These are phyloP conservation scores for Venturia pyrina DNA, from an alignment of 2,329 filamentous ascomycete genomes.

Conservation along the genomic window DNA sequence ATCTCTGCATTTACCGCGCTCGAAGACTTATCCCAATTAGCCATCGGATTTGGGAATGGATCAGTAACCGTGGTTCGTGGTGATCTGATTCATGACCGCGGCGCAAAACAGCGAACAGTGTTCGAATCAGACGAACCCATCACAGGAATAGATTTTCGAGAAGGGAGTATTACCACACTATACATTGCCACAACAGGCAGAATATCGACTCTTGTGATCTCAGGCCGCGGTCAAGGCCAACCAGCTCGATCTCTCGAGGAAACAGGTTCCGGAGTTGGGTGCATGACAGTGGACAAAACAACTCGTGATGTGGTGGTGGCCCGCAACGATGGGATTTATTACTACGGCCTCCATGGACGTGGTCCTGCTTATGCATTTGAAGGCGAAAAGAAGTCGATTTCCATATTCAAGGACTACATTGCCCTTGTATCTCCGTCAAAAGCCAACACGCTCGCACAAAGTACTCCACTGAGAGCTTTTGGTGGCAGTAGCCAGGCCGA, in stretches of 20 bases:
- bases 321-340: constrained; percentile 90
- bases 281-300: constrained; percentile 77
- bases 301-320: constrained; percentile 85
- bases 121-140: constrained; percentile 96
- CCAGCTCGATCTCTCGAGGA: constrained; percentile 84
- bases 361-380: constrained; percentile 88
- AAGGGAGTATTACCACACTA: constrained; percentile 58
- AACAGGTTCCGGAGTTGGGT: constrained; percentile 80
- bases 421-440: constrained; percentile 74
- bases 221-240: constrained; percentile 80
- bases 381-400: constrained; percentile 73
- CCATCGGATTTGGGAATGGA: constrained; percentile 92
- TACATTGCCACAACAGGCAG: constrained; percentile 88
- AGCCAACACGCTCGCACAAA: constrained; percentile 40
- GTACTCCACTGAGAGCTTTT: constrained; percentile 51
- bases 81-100: constrained; percentile 89
- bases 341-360: constrained; percentile 75
- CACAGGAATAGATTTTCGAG: constrained; percentile 74
- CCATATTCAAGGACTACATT: constrained; percentile 75
- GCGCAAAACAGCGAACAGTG: constrained; percentile 85
- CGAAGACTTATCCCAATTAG: constrained; percentile 82
- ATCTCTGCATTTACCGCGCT: constrained; percentile 83
- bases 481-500: constrained; percentile 59
- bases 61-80: constrained; percentile 88
- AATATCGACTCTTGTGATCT: constrained; percentile 77